phyloP scores from a whole-genome alignment of 805 yeast genomes.

The Yarrowia divulgata region DNA sequence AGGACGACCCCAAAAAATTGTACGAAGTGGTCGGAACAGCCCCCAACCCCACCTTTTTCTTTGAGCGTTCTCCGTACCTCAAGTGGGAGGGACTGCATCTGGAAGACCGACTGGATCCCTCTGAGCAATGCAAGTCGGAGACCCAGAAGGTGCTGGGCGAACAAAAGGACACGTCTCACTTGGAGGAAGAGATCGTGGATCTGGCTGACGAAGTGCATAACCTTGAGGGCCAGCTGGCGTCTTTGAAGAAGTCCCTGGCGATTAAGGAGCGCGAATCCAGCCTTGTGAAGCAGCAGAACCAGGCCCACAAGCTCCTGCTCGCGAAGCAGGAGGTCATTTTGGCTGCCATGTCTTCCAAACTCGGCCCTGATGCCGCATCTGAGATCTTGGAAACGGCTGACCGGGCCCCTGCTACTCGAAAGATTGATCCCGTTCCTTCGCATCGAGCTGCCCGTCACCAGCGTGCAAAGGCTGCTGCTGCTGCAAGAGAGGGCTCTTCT shows the following conservation, averaged over 20 bases:
- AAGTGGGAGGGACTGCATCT: conserved; percentile 10
- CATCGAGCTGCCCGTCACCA: conserved; percentile 15
- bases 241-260: neutral
- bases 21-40: neutral
- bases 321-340: conserved; percentile 16
- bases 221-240: neutral
- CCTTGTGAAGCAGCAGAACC: conserved; percentile 9
- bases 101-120: conserved; percentile 9
- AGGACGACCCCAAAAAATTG: conserved; percentile 1
- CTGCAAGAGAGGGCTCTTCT: conserved; percentile 7
- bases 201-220: neutral
- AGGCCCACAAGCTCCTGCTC: conserved; percentile 6
- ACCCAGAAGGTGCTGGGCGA: conserved; percentile 5
- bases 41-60: conserved; percentile 14
- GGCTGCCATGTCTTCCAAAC: conserved; percentile 7
- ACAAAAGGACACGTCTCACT: neutral
- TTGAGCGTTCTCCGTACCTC: neutral
- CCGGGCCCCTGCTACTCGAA: neutral
- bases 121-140: neutral
- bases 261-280: conserved; percentile 5
- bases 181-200: neutral
- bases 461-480: conserved; percentile 15
- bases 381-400: conserved; percentile 16
- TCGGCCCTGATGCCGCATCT: conserved; percentile 5
- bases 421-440: neutral